Percentiles rank a stretch among this genome's conserved stretches.
These are phyloP conservation scores for Arthrobotrys sinensis DNA, from an alignment of 2,329 filamentous ascomycete species.

Conservation along the genomic window DNA sequence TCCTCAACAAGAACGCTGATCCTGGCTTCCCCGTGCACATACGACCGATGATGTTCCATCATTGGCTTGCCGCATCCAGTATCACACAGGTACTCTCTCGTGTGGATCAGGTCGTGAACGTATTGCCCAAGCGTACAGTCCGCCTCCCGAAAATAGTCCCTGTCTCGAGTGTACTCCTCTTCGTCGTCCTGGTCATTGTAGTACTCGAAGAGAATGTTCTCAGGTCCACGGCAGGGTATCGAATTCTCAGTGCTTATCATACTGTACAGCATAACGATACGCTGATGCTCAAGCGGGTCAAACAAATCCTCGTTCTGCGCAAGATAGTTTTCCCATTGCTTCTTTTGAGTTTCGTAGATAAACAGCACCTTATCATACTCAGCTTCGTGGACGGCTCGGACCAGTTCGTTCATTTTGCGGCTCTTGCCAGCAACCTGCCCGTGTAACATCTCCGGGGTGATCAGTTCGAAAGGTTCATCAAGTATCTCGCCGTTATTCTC, in stretches of 20 bases:
- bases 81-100: constrained; percentile 82
- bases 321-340: constrained; percentile 96
- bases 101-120: constrained; percentile 87
- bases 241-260: constrained; percentile 94
- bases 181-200: constrained; percentile 86
- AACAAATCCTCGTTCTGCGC: constrained; percentile 90
- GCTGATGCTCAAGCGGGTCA: constrained; percentile 95
- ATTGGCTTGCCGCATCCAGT: constrained; percentile 90
- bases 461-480: constrained; percentile 82
- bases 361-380: constrained; percentile 96
- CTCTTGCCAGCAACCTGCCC: constrained; percentile 78
- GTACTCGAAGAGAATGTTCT: constrained; percentile 89
- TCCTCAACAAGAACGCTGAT: constrained; percentile 91
- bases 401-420: constrained; percentile 88
- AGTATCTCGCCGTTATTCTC: constrained; percentile 71
- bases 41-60: constrained; percentile 93
- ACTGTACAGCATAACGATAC: constrained; percentile 94
- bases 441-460: constrained; percentile 96
- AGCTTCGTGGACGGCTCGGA: constrained; percentile 94
- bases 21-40: constrained; percentile 95
- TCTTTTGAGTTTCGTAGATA: constrained; percentile 92
- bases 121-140: constrained; percentile 97
- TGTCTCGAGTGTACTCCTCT: constrained; percentile 69
- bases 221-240: constrained; percentile 91
- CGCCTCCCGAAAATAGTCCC: constrained; percentile 75